A percentile compares a stretch with the other conserved stretches of the same genome.
These are phyloP conservation scores for Tuber microsphaerosporum DNA, from an alignment of 495 filamentous ascomycete species.

Conservation along the genomic window DNA sequence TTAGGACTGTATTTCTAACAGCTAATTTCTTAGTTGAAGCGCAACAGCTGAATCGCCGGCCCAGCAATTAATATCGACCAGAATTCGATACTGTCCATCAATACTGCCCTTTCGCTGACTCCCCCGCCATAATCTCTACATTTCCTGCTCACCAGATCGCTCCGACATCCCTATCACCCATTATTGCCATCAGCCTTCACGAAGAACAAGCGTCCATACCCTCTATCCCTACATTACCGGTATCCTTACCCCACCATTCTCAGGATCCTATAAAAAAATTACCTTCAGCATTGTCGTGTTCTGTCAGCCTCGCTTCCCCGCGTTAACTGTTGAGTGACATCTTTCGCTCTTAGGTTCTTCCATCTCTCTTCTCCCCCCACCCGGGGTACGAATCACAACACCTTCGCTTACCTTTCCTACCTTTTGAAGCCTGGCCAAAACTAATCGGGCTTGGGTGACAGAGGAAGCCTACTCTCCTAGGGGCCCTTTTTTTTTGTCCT, in stretches of 20 bases:
- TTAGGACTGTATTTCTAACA: neutral
- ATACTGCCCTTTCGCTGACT: neutral
- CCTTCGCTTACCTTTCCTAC: neutral
- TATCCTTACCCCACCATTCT: neutral
- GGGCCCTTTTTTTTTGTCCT: slow-evolving; percentile 11
- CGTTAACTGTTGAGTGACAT: neutral
- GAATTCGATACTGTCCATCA: neutral
- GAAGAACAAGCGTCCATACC: neutral
- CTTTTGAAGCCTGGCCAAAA: neutral
- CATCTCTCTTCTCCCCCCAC: neutral
- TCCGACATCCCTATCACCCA: neutral
- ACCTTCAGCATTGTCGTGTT: neutral
- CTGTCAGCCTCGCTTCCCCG: neutral
- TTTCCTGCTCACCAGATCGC: neutral
- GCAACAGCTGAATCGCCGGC: neutral
- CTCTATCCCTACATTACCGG: neutral
- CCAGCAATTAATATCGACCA: neutral
- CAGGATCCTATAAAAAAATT: neutral
- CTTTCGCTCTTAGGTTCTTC: neutral
- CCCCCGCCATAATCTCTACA: neutral
- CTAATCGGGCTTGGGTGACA: neutral
- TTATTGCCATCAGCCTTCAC: neutral
- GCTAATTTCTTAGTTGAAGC: neutral
- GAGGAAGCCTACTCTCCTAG: neutral
- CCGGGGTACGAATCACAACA: neutral